Evolutionary conservation across 139 green algal genomes (phyloP).

Genomic region (Chlorella vulgaris): DNA sequence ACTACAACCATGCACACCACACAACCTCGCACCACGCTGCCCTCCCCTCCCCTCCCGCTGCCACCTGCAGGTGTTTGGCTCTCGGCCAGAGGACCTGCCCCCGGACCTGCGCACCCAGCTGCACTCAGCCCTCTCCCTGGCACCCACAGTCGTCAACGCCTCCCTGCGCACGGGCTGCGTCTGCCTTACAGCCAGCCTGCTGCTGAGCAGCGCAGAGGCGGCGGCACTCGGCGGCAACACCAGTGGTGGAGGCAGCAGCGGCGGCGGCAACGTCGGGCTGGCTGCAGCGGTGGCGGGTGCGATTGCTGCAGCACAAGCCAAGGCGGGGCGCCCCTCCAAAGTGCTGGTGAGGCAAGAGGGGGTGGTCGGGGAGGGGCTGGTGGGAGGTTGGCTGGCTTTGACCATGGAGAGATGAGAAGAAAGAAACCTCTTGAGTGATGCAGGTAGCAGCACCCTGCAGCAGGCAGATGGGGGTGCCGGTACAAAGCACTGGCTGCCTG

Average conservation of each 20-base stretch:
- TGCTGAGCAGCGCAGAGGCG: no score
- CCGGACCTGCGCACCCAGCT: neutral
- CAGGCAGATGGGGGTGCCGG: no score
- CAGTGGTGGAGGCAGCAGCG: neutral
- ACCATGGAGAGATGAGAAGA: no score
- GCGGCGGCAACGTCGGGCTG: neutral
- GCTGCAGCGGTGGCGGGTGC: neutral
- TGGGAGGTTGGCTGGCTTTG: no score
- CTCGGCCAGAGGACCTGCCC: neutral
- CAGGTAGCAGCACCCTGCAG: no score
- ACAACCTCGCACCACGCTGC: neutral
- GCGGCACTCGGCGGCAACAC: no score
- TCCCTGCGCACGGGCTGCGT: neutral
- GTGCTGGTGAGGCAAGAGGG: neutral
- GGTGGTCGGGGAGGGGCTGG: no score
- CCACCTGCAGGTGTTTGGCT: neutral
- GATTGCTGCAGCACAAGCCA: neutral
- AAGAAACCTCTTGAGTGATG: no score
- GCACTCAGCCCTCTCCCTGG: neutral
- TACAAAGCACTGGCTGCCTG: no score
- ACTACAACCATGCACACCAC: no score
- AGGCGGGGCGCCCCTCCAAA: neutral
- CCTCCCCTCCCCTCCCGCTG: neutral
- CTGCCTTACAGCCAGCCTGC: neutral
- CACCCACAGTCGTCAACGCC: neutral